Conservation (phyloP, 208 protist species). For the Trypanosoma grayi region DNA sequence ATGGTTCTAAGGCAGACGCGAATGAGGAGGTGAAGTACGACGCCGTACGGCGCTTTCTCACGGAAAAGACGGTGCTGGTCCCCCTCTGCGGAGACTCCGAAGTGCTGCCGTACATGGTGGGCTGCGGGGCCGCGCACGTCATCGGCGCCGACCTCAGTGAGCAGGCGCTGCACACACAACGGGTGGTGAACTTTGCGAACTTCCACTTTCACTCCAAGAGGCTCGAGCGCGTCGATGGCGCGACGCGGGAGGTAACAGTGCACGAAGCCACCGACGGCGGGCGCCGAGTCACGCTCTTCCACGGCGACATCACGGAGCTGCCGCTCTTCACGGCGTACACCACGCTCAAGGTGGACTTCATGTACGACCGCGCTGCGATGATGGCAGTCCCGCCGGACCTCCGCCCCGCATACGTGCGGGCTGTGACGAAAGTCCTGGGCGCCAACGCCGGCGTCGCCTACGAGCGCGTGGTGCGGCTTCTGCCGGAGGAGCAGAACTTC, state of each 20-base stretch:
- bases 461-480: slow-evolving; percentile 35
- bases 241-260: background rate
- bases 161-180: slow-evolving; percentile 32
- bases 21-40: slow-evolving; percentile 15
- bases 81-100: slow-evolving; percentile 58
- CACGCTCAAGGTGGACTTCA: slow-evolving; percentile 33
- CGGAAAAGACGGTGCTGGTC: slow-evolving; percentile 43
- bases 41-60: slow-evolving; percentile 33
- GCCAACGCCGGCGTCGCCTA: slow-evolving; percentile 26
- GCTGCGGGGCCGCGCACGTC: slow-evolving; percentile 36
- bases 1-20: background rate
- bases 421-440: slow-evolving; percentile 24
- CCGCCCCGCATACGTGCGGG: slow-evolving; percentile 30
- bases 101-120: slow-evolving; percentile 40
- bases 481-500: slow-evolving; percentile 25
- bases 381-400: slow-evolving; percentile 56
- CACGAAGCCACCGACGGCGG: slow-evolving; percentile 31
- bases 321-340: slow-evolving; percentile 24
- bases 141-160: slow-evolving; percentile 37
- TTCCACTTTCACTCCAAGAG: slow-evolving; percentile 23
- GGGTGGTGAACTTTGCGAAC: slow-evolving; percentile 31
- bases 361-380: slow-evolving; percentile 62
- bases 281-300: slow-evolving; percentile 42
- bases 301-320: slow-evolving; percentile 44
- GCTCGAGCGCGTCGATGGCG: slow-evolving; percentile 6